Base-by-base conservation (phyloP, 1,139 yeast species). In the Suhomyces coccinellae region DNA sequence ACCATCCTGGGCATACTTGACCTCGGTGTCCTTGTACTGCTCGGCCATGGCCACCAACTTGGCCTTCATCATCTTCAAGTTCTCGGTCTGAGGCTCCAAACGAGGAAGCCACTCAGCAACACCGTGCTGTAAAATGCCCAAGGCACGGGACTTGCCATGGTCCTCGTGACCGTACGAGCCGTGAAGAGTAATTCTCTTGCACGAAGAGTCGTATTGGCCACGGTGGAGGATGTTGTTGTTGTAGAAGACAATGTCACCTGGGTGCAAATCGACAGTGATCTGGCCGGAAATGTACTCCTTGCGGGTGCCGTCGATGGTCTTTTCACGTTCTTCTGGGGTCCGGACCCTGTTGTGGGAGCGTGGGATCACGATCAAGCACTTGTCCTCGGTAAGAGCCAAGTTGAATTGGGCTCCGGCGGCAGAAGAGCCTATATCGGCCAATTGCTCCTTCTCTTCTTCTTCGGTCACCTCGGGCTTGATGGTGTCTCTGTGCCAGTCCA, bases 401-500 rank as follows among this genome's bases (percentile, higher is more conserved):
- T 79, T 79, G 64, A 77, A 79, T 52, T 79, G 83, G 11, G 82
- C 71, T 2, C 82, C 83, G 24, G 80, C 77, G 44, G 69, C 74
- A 0, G 80, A 79, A 12, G 42, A 29, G 3, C 49, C 49, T 9
- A 41, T 39, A 41, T 73, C 65, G 39, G 59, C 62, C 44, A 70
- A 54, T 47, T 71, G 71, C 29, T 61, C 62, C 3, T 70, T 66
- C 55, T 79, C 83, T 56, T 77, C 75, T 44, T 72, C 78, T 2
- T 67, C 68, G 4, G 75, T 61, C 8, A 64, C 80, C 34, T 77
- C 80, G 5, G 82, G 80, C 49, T 69, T 71, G 45, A 79, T 75
- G 50, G 75, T 73, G 56, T 79, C 83, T 37, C 83, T 63, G 58
- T 79, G 83, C 83, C 83, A 79, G 50, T 76, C 79, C 55, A 79